These are phyloP conservation scores for Cetradonia linearis DNA, from an alignment of 495 filamentous ascomycete genomes.

Conservation along the genomic window DNA sequence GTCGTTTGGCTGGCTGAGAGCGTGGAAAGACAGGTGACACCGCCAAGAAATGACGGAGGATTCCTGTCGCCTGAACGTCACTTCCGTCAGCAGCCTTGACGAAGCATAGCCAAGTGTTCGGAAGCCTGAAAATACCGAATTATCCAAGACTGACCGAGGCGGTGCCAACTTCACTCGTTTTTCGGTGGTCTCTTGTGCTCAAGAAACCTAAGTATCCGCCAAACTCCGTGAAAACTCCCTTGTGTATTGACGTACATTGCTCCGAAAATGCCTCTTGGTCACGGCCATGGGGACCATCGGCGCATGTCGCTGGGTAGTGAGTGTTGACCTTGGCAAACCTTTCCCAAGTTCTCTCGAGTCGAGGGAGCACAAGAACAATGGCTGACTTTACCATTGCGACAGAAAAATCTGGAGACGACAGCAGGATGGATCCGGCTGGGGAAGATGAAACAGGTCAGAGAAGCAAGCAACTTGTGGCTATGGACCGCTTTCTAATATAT, in stretches of 20 bases:
- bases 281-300: conserved; percentile 27
- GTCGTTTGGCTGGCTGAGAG: neutral
- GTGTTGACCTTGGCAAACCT: neutral
- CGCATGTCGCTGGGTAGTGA: conserved; percentile 34
- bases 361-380: neutral
- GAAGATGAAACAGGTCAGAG: conserved; percentile 61
- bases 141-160: neutral
- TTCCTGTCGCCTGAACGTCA: conserved; percentile 6
- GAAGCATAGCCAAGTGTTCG: conserved; percentile 5
- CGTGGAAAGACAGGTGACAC: neutral
- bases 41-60: neutral
- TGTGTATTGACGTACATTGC: neutral
- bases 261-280: conserved; percentile 27
- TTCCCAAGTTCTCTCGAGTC: neutral
- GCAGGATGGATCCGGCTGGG: conserved; percentile 31
- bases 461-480: neutral
- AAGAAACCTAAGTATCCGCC: neutral
- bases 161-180: neutral
- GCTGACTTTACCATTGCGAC: neutral
- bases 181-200: neutral
- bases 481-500: conserved; percentile 13
- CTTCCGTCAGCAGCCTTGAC: conserved; percentile 5
- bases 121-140: conserved; percentile 8
- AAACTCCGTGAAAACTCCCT: neutral
- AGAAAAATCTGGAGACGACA: conserved; percentile 40